These are phyloP conservation scores for Thecamonas trahens DNA, from an alignment of 78 protist genomes.

Conservation along the genomic window DNA sequence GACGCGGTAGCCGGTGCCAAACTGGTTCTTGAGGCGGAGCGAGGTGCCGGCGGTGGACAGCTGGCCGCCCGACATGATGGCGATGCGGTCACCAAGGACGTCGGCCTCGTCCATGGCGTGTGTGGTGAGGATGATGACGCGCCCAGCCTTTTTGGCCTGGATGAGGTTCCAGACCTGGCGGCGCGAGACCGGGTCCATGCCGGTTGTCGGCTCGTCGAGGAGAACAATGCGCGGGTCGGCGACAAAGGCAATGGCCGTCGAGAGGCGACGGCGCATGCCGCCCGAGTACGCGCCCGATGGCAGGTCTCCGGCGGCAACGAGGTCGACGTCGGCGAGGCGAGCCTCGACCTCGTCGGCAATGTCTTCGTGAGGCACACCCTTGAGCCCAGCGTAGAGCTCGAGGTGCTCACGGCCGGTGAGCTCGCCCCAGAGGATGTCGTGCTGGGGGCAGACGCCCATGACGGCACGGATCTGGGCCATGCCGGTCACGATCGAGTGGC, in stretches of 20 bases:
- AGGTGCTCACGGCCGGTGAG: constrained; percentile 54
- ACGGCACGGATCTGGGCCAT: constrained; percentile 19
- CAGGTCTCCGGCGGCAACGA: too few species aligned
- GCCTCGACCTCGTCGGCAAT: too few species aligned
- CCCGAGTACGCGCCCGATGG: too few species aligned
- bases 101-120: constrained; percentile 88
- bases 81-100: constrained; percentile 55
- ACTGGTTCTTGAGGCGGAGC: constrained; percentile 33
- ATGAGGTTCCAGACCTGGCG: constrained; percentile 46
- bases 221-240: constrained; percentile 62
- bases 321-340: too few species aligned
- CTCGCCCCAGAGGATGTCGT: constrained; percentile 44
- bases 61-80: constrained; percentile 43
- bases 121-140: constrained; percentile 73
- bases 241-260: constrained; percentile 59
- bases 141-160: not conserved
- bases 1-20: constrained; percentile 86
- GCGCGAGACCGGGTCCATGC: constrained; percentile 82
- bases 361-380: not conserved
- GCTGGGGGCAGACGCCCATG: constrained; percentile 78
- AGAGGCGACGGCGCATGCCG: constrained; percentile 82
- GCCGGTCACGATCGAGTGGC: not conserved
- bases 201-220: constrained; percentile 74
- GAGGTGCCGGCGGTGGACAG: constrained; percentile 30
- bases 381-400: constrained; percentile 1